Percentiles rank a stretch among this genome's conserved stretches.
Conservation (phyloP, 2,329 filamentous ascomycete species). For the Salinomyces thailandicus region DNA sequence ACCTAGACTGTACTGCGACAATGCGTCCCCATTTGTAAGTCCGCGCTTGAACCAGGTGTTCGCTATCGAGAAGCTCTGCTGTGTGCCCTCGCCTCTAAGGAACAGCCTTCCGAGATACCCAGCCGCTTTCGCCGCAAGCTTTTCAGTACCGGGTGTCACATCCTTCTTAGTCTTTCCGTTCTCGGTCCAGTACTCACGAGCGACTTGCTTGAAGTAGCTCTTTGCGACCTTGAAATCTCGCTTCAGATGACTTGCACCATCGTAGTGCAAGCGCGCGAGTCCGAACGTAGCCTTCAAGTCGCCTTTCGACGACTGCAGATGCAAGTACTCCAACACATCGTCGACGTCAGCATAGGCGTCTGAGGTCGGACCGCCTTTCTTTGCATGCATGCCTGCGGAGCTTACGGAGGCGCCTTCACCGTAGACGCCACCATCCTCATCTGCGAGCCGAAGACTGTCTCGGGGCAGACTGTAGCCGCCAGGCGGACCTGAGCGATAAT, state of each 20-base stretch:
- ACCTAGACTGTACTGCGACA: slow-evolving; percentile 76
- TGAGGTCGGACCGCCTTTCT: slow-evolving; percentile 60
- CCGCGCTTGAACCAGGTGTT: slow-evolving; percentile 76
- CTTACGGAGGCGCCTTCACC: slow-evolving; percentile 87
- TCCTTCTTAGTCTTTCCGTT: slow-evolving; percentile 66
- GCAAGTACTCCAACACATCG: slow-evolving; percentile 88
- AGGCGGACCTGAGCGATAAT: slow-evolving; percentile 80
- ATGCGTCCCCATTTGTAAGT: slow-evolving; percentile 61
- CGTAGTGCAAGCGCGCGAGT: slow-evolving; percentile 77
- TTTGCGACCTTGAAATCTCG: slow-evolving; percentile 64
- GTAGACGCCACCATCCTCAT: slow-evolving; percentile 85
- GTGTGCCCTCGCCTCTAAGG: slow-evolving; percentile 72
- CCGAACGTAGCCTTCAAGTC: slow-evolving; percentile 81
- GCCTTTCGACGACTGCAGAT: slow-evolving; percentile 81
- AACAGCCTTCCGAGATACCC: slow-evolving; percentile 86
- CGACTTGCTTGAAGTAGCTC: slow-evolving; percentile 70
- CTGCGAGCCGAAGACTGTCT: slow-evolving; percentile 76
- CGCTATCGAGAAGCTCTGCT: slow-evolving; percentile 67
- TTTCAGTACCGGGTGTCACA: slow-evolving; percentile 60
- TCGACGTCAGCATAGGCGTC: slow-evolving; percentile 79
- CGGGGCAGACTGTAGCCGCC: slow-evolving; percentile 69
- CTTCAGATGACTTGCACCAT: slow-evolving; percentile 66
- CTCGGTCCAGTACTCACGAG: slow-evolving; percentile 69
- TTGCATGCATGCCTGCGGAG: slow-evolving; percentile 74
- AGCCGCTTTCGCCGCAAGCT: slow-evolving; percentile 69